These are phyloP conservation scores for Lolium rigidum DNA, from an alignment of 176 grass and related monocot genomes.

Conservation along the genomic window DNA sequence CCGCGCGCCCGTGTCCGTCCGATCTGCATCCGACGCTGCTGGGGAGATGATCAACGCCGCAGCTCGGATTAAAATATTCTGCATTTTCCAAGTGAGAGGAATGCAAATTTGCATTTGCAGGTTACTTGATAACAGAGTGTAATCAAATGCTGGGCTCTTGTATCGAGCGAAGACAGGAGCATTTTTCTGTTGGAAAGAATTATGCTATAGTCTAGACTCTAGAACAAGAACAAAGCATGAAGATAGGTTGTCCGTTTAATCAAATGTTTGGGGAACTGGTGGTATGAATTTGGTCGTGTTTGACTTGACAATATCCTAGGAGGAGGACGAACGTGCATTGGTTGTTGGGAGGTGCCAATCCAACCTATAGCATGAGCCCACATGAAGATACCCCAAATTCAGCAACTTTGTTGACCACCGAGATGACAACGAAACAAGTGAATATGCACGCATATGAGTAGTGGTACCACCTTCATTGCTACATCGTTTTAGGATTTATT, in stretches of 20 bases:
- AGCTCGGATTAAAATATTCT: not conserved
- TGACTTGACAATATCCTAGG: not conserved
- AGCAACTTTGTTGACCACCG: not conserved
- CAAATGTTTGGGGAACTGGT: not conserved
- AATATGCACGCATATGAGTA: not conserved
- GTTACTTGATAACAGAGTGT: too few relatives aligned
- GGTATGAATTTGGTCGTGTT: not conserved
- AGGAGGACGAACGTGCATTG: constrained; percentile 8
- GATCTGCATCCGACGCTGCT: not conserved
- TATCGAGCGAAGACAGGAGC: too few relatives aligned
- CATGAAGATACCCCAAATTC: not conserved
- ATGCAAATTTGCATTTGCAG: not conserved
- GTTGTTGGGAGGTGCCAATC: constrained; percentile 8
- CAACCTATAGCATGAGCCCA: not conserved
- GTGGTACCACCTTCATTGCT: too few relatives aligned
- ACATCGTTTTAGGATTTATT: too few relatives aligned
- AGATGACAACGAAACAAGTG: not conserved
- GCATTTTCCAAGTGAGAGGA: not conserved
- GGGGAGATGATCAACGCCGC: not conserved
- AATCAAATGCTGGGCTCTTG: too few relatives aligned
- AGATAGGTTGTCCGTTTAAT: not conserved
- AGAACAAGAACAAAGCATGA: too few relatives aligned
- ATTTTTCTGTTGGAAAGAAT: not conserved
- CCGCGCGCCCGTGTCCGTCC: not conserved
- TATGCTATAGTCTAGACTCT: not conserved